Evolutionary conservation across 805 yeast genomes (phyloP), one percentile per base, ranked within the genome.

Genomic region (Clavispora carvajalis): DNA sequence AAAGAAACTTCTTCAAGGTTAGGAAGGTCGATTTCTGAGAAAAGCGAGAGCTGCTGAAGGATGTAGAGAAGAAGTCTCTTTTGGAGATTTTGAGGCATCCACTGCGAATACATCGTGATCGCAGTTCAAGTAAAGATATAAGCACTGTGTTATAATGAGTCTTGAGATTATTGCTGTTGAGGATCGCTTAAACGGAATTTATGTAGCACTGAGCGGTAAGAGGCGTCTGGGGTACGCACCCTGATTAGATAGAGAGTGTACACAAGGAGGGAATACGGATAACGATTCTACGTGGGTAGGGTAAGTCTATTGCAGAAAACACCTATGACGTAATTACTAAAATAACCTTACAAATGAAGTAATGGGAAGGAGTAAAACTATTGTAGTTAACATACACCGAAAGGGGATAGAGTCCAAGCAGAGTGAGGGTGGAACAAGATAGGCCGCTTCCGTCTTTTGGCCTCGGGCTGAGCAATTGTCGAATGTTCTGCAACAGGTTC

Each of bases 21-120:
- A 15, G 88, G 83, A 15, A 88, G 67, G 58, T 89, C 95, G 17
- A 89, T 75, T 49, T 82, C 85, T 1, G 95, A 84, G 54, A 90
- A 86, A 31, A 90, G 63, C 12, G 90, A 79, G 33, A 89, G 75
- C 60, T 87, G 91, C 57, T 85, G 86, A 19, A 90, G 73, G 4
- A 89, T 77, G 59, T 87, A 88, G 33, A 85, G 77, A 33, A 90
- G 74, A 28, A 89, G 74, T 51, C 95, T 70, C 62, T 85, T 84
- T 54, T 89, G 96, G 31, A 90, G 71, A 60, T 84, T 85, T 58
- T 82, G 91, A 6, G 95, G 91, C 60, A 86, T 73, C 95, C 95
- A 87, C 29, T 30, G 41, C 39, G 47, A 41, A 34, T 46, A 48
- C 52, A 49, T 49, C 25, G 38, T 19, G 11, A 16, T 16, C 31